These are phyloP conservation scores for Apiosordaria backusii DNA, from an alignment of 495 filamentous ascomycete species.

Conservation along the genomic window DNA sequence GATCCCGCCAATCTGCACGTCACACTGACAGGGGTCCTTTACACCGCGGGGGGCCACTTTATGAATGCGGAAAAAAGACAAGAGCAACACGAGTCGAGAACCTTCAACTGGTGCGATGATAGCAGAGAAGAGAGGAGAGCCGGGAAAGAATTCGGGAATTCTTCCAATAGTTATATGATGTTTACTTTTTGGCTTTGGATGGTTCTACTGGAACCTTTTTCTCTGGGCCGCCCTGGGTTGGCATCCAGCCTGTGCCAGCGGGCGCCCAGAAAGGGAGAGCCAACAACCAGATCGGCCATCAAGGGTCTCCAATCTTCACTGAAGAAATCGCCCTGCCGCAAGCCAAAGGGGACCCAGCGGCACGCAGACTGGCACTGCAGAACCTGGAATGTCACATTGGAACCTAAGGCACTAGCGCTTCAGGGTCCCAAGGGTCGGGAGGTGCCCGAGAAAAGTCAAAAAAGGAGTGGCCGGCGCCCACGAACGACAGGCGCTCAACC, in stretches of 20 bases:
- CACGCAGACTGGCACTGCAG: neutral
- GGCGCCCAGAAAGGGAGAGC: neutral
- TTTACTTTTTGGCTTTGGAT: neutral
- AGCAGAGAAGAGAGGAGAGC: neutral
- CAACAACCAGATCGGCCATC: neutral
- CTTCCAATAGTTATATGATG: neutral
- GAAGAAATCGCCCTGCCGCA: neutral
- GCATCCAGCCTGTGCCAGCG: neutral
- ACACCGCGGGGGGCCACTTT: slow-evolving; percentile 1
- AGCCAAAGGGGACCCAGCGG: neutral
- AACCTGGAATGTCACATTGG: neutral
- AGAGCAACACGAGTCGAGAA: neutral
- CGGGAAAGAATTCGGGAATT: neutral
- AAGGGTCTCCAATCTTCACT: neutral
- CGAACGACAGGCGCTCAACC: neutral
- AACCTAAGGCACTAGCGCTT: neutral
- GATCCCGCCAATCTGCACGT: slow-evolving; percentile 25
- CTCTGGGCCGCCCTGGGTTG: neutral
- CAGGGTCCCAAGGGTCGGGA: neutral
- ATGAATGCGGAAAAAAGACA: neutral
- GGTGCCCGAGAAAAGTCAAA: neutral
- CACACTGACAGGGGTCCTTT: slow-evolving; percentile 15
- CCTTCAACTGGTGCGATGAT: neutral
- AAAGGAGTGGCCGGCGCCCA: neutral
- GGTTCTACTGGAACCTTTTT: too few species aligned